A percentile compares a stretch with the other conserved stretches of the same genome.
phyloP scores from a whole-genome alignment of 225 moss, liverwort and hornwort species.

The Pseudisothecium myosuroides region DNA sequence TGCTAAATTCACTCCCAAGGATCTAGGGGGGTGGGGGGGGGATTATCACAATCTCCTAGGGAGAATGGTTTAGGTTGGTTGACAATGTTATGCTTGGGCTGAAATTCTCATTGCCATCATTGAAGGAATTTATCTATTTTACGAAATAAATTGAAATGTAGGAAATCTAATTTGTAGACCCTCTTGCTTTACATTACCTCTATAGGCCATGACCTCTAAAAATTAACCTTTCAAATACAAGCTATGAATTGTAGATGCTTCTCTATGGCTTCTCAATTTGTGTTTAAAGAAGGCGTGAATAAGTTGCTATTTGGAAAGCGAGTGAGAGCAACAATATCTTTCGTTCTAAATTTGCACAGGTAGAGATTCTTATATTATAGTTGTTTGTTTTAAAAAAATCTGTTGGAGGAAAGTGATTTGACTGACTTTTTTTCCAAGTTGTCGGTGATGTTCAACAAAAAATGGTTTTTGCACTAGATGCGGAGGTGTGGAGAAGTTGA shows the following conservation, averaged over 20 bases:
- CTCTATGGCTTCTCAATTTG: not conserved
- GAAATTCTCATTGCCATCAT: not conserved
- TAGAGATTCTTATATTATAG: not conserved
- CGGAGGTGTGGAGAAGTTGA: not conserved
- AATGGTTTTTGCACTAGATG: too few relatives aligned
- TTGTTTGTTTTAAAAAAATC: not conserved
- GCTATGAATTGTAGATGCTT: not conserved
- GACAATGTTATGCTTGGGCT: too few relatives aligned
- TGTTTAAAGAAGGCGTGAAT: accelerated
- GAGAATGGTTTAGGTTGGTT: not conserved
- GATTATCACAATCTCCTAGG: not conserved
- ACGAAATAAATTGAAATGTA: too few relatives aligned
- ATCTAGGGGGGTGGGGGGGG: accelerated
- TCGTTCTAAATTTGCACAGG: not conserved
- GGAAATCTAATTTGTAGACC: not conserved
- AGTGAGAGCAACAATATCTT: too few relatives aligned
- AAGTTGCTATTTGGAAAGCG: not conserved
- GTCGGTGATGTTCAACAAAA: not conserved
- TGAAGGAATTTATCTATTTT: not conserved
- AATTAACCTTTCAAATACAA: not conserved
- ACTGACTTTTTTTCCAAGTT: not conserved
- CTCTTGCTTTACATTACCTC: too few relatives aligned
- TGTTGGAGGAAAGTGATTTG: not conserved
- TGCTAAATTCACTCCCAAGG: not conserved
- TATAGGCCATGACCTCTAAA: not conserved